These are phyloP conservation scores for Pseudotsuga menziesii DNA, from an alignment of 75 land plant genomes.

Conservation along the genomic window DNA sequence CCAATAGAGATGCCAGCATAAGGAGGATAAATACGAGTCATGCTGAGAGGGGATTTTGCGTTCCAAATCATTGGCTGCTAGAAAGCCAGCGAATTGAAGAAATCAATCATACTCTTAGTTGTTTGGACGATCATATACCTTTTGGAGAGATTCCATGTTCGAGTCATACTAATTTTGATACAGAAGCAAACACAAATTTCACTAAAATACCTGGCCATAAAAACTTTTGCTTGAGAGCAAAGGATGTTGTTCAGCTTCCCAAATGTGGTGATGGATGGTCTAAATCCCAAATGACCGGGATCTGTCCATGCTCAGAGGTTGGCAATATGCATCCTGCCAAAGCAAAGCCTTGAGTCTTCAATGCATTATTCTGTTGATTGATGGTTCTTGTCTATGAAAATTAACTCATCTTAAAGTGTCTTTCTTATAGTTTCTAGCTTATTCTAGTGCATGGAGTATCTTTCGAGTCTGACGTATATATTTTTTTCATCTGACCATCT, in stretches of 20 bases:
- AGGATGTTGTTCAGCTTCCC: constrained; percentile 37
- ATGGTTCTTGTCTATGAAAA: background rate
- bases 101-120: constrained; percentile 13
- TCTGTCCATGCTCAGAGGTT: constrained; percentile 46
- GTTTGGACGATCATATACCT: constrained; percentile 31
- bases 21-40: background rate
- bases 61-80: constrained; percentile 35
- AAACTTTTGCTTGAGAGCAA: constrained; percentile 36
- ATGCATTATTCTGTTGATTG: background rate
- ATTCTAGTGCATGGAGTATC: background rate
- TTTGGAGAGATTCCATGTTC: constrained; percentile 29
- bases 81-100: constrained; percentile 17
- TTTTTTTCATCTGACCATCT: no score
- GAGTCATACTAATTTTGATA: constrained; percentile 9
- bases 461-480: no score
- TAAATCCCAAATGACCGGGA: background rate
- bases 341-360: background rate
- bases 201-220: background rate
- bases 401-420: background rate
- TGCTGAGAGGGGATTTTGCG: constrained; percentile 52
- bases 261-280: constrained; percentile 45
- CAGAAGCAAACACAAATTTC: constrained; percentile 2
- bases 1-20: background rate
- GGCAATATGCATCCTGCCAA: background rate
- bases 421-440: background rate